Conservation (phyloP, 2,329 filamentous ascomycete species). For the Aspergillus flavus region DNA sequence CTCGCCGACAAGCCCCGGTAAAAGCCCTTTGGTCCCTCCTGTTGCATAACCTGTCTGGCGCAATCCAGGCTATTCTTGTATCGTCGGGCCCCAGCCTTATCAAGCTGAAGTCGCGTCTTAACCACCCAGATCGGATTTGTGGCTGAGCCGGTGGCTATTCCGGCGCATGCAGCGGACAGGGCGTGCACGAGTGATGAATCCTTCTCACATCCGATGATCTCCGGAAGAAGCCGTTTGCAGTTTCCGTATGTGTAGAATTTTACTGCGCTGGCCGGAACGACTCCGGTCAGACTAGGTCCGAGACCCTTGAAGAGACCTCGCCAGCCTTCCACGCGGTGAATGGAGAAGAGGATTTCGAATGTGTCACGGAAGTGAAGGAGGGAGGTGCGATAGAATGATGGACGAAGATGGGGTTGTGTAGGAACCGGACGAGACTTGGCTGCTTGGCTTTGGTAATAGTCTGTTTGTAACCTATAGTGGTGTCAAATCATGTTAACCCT, state of each 20-base stretch:
- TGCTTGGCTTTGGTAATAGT: slow-evolving; percentile 77
- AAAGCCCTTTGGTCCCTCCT: slow-evolving; percentile 83
- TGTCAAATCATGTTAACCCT: not conserved
- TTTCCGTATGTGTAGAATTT: slow-evolving; percentile 45
- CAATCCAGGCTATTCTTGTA: slow-evolving; percentile 68
- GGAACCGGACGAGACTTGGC: slow-evolving; percentile 62
- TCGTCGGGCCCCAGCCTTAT: slow-evolving; percentile 38
- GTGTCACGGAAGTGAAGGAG: slow-evolving; percentile 52
- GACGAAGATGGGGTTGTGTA: slow-evolving; percentile 57
- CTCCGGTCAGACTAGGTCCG: slow-evolving; percentile 42
- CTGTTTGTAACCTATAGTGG: slow-evolving; percentile 67
- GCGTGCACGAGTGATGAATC: slow-evolving; percentile 37
- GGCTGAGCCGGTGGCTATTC: slow-evolving; percentile 38
- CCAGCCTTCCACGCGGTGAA: slow-evolving; percentile 42
- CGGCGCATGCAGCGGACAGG: slow-evolving; percentile 38
- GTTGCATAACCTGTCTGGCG: slow-evolving; percentile 70
- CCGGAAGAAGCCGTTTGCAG: slow-evolving; percentile 37
- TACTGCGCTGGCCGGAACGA: slow-evolving; percentile 42
- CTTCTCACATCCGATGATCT: slow-evolving; percentile 30
- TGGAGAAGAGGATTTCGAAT: slow-evolving; percentile 38
- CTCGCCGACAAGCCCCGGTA: slow-evolving; percentile 86
- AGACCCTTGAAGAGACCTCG: slow-evolving; percentile 41
- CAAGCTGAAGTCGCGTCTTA: slow-evolving; percentile 72
- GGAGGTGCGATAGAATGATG: slow-evolving; percentile 57
- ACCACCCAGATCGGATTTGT: slow-evolving; percentile 46